Percentiles rank a stretch among this genome's conserved stretches.
phyloP scores from a whole-genome alignment of 495 filamentous ascomycete genomes.

The Staphylotrichum longicolle region DNA sequence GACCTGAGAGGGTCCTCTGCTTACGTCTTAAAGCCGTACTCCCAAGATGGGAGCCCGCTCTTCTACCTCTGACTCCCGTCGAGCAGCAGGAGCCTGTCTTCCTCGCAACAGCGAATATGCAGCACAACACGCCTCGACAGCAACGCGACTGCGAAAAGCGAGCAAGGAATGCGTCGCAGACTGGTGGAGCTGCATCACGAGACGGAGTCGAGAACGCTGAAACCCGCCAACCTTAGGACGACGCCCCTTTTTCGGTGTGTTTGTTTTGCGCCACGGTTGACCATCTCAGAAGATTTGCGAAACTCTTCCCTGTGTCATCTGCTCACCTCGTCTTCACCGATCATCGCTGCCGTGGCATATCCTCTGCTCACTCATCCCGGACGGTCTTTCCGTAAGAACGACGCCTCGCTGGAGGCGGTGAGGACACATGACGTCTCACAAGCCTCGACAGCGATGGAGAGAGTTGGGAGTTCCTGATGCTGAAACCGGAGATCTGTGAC shows the following conservation, averaged over 20 bases:
- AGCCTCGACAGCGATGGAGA: not conserved
- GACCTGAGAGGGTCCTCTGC: no score
- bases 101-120: not conserved
- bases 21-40: no score
- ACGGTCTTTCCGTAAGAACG: not conserved
- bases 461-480: not conserved
- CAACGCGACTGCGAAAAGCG: not conserved
- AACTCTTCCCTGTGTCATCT: no score
- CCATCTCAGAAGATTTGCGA: no score
- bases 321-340: not conserved
- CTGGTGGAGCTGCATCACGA: not conserved
- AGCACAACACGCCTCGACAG: not conserved
- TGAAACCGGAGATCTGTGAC: constrained; percentile 7
- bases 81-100: not conserved
- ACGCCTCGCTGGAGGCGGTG: not conserved
- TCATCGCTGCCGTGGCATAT: not conserved
- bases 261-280: no score
- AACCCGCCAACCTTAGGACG: not conserved
- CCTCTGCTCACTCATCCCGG: no score
- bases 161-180: not conserved
- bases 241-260: no score
- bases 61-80: not conserved
- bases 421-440: not conserved
- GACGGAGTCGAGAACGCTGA: no score
- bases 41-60: not conserved